A percentile compares a stretch with the other conserved stretches of the same genome.
Evolutionary conservation across 208 protist genomes (phyloP).

Genomic region (Acanthamoeba sp.): DNA sequence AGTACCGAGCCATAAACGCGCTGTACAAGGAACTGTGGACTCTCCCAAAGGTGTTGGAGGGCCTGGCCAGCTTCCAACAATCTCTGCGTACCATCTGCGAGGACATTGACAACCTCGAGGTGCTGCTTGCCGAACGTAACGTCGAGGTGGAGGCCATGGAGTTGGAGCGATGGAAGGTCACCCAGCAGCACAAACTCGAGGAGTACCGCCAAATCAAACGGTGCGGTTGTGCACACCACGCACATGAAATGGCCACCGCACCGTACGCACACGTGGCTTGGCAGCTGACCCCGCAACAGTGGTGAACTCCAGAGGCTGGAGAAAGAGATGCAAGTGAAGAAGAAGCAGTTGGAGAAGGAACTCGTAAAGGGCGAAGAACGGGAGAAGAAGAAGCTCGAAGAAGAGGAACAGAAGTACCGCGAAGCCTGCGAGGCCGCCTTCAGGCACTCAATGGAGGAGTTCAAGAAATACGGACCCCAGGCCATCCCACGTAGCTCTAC

Average conservation of each 20-base stretch:
- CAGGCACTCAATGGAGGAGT: constrained; percentile 68
- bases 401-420: constrained; percentile 40
- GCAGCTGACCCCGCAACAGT: neutral
- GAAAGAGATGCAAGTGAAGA: constrained; percentile 62
- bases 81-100: constrained; percentile 31
- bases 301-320: constrained; percentile 39
- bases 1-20: constrained; percentile 63
- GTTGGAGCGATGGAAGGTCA: constrained; percentile 40
- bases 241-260: no score
- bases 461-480: constrained; percentile 55
- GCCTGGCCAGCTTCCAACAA: constrained; percentile 55
- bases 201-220: constrained; percentile 59
- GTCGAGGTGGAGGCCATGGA: constrained; percentile 57
- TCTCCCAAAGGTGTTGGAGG: constrained; percentile 56
- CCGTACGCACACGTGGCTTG: no score
- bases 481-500: neutral
- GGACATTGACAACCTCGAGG: constrained; percentile 54
- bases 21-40: constrained; percentile 72
- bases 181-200: constrained; percentile 58
- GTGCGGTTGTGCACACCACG: no score
- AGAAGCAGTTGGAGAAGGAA: constrained; percentile 64
- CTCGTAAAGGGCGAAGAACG: constrained; percentile 46
- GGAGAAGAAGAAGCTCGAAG: constrained; percentile 54
- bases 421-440: constrained; percentile 60
- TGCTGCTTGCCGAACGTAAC: constrained; percentile 43